Base-by-base conservation (phyloP, 306 rosid genomes). In the Mimosa pudica region DNA sequence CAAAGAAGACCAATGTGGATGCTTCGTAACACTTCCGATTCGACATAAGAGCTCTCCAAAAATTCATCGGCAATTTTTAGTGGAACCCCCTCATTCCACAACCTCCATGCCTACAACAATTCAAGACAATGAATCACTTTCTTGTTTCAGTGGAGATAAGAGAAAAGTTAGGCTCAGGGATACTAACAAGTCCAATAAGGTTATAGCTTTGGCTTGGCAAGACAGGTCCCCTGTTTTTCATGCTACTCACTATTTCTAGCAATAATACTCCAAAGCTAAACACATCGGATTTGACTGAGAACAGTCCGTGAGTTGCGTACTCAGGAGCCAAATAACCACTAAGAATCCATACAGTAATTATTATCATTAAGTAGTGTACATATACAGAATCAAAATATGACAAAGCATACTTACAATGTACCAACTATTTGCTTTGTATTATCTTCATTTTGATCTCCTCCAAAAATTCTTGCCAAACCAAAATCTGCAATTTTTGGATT, bases 1-100 rank as follows among this genome's bases (percentile, higher is more conserved):
- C 92, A 88, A 36, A 88, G 76, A 73, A 88, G 83, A 58, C 90
- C 87, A 1, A 86, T 76, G 13, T 89, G 88, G 36, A 85, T 77
- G 81, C 87, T 77, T 14, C 89, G 18, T 5, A 82, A 8, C 35
- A 73, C 84, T 68, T 86, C 73, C 6, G 35, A 8, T 24, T 10
- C 16, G 46, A n/a, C 38, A 6, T 10, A 67, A 1, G 79, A 35
- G 1, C 74, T 66, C 1, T 68, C 68, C 18, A 85, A 75, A 24
- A 41, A 5, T 11, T 35, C 70, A 70, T 80, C 88, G 3, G 82
- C 54, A 10, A 78, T 24, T 24, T 74, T 4, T n/a, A 73, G 48
- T 36, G 48, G 48, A 14, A 11, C 68, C 4, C 76, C 80, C 20
- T 79, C 83, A 45, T 48, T 75, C 86, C 86, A 79, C 1, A 74